phyloP scores from a whole-genome alignment of 2,329 filamentous ascomycete species.

The Aspergillus uvarum region DNA sequence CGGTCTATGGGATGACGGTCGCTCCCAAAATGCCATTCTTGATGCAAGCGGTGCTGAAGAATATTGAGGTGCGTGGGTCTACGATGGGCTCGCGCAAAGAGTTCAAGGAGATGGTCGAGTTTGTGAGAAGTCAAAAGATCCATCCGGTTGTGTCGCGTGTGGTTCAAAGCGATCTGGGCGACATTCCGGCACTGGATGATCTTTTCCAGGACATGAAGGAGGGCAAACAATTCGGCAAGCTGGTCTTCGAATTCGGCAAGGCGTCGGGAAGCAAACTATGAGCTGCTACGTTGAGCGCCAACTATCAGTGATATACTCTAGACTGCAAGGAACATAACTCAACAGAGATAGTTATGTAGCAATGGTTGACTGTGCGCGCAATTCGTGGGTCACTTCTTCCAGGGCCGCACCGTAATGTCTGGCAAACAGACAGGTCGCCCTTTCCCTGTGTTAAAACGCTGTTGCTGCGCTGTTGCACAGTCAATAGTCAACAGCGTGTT shows the following conservation, averaged over 20 bases:
- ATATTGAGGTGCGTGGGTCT: constrained; percentile 79
- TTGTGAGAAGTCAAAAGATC: constrained; percentile 72
- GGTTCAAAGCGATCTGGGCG: constrained; percentile 66
- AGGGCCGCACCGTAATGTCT: not conserved
- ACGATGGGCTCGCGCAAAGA: constrained; percentile 92
- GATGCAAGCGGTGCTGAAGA: constrained; percentile 81
- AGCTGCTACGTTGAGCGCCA: constrained; percentile 1
- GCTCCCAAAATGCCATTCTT: constrained; percentile 80
- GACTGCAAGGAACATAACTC: not conserved
- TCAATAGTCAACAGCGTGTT: not conserved
- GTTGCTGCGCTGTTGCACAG: not conserved
- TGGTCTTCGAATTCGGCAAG: constrained; percentile 71
- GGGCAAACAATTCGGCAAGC: constrained; percentile 85
- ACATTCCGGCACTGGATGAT: constrained; percentile 73
- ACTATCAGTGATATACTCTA: not conserved
- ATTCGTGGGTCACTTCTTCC: not conserved
- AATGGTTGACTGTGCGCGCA: not conserved
- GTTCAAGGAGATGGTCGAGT: constrained; percentile 86
- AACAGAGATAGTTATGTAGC: not conserved
- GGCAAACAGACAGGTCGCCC: not conserved
- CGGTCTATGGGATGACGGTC: constrained; percentile 88
- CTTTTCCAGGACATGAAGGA: constrained; percentile 87
- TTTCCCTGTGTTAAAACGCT: not conserved
- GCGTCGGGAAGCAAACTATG: constrained; percentile 41
- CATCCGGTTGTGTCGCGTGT: constrained; percentile 74